These are phyloP conservation scores for Microbotryum saponariae DNA, from an alignment of 1,284 basidiomycete species.

Conservation along the genomic window DNA sequence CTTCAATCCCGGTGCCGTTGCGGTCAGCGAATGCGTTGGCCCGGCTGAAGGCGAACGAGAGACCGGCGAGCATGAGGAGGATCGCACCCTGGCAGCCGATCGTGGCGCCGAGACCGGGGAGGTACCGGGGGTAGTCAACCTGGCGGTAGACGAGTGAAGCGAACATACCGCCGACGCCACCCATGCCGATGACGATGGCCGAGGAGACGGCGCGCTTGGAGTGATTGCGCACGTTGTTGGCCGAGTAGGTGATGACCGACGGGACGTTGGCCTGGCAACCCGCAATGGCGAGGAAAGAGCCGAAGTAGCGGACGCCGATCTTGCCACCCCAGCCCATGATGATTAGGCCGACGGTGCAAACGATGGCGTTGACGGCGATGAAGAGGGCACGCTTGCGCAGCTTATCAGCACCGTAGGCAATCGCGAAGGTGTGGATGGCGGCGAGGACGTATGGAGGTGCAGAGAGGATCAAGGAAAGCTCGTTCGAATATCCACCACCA, in stretches of 20 bases:
- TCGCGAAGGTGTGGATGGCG: slow-evolving; percentile 38
- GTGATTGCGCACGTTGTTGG: slow-evolving; percentile 44
- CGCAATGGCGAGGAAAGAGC: slow-evolving; percentile 37
- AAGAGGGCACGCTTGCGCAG: slow-evolving; percentile 39
- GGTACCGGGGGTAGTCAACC: slow-evolving; percentile 32
- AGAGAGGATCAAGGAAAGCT: too few species aligned
- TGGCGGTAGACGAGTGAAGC: slow-evolving; percentile 39
- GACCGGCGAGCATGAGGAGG: slow-evolving; percentile 25
- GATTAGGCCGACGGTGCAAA: slow-evolving; percentile 41
- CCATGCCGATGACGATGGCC: slow-evolving; percentile 57
- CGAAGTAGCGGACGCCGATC: slow-evolving; percentile 3
- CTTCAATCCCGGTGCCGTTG: slow-evolving; percentile 19
- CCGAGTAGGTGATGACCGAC: slow-evolving; percentile 39
- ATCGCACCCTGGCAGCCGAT: slow-evolving; percentile 37
- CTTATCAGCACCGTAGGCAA: slow-evolving; percentile 42
- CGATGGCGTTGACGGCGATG: slow-evolving; percentile 38
- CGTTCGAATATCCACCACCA: slow-evolving; percentile 44
- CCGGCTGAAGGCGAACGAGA: slow-evolving; percentile 25
- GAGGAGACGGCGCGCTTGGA: slow-evolving; percentile 38
- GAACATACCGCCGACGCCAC: slow-evolving; percentile 56
- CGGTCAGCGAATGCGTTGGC: slow-evolving; percentile 22
- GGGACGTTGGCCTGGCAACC: slow-evolving; percentile 39
- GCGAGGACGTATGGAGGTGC: slow-evolving; percentile 41
- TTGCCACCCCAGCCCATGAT: slow-evolving; percentile 39
- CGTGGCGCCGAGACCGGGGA: slow-evolving; percentile 24